These are phyloP conservation scores for Neurospora pannonica DNA, from an alignment of 495 filamentous ascomycete genomes.

Conservation along the genomic window DNA sequence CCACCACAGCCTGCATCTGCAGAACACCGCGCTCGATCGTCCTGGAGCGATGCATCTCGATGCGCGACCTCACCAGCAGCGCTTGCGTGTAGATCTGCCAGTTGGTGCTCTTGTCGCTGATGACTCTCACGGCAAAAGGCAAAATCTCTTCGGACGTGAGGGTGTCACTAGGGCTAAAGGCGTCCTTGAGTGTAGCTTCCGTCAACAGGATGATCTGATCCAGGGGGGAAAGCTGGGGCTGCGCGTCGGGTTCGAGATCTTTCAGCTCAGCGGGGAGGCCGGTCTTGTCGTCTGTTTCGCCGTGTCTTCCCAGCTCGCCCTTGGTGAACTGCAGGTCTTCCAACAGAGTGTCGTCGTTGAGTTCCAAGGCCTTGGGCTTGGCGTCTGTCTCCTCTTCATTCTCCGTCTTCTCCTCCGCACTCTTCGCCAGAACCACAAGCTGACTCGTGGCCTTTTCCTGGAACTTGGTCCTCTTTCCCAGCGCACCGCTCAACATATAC, in stretches of 20 bases:
- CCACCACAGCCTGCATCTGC: slow-evolving; percentile 91
- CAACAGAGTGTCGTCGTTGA: slow-evolving; percentile 90
- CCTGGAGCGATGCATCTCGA: slow-evolving; percentile 75
- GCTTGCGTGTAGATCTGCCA: slow-evolving; percentile 98
- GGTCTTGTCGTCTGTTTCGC: slow-evolving; percentile 30
- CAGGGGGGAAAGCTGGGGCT: slow-evolving; percentile 72
- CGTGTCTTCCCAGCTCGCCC: slow-evolving; percentile 25
- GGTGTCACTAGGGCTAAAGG: slow-evolving; percentile 65
- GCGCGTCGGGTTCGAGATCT: slow-evolving; percentile 61
- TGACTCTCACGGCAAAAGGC: slow-evolving; percentile 80
- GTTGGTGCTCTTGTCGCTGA: slow-evolving; percentile 82
- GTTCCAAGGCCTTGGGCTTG: slow-evolving; percentile 54
- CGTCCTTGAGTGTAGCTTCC: slow-evolving; percentile 83
- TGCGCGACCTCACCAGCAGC: slow-evolving; percentile 73
- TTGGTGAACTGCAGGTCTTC: slow-evolving; percentile 75
- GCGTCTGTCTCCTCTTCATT: slow-evolving; percentile 4
- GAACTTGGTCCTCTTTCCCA: slow-evolving; percentile 89
- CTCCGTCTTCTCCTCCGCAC: slow-evolving; percentile 27
- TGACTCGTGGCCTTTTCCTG: slow-evolving; percentile 86
- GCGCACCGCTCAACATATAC: slow-evolving; percentile 73
- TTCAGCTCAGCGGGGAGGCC: slow-evolving; percentile 50
- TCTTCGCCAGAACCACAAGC: slow-evolving; percentile 83
- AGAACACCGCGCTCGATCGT: slow-evolving; percentile 83
- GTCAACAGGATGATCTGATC: slow-evolving; percentile 78
- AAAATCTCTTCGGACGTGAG: slow-evolving; percentile 87